phyloP scores from a whole-genome alignment of 176 grass and related monocot genomes.

The Puccinellia tenuiflora region DNA sequence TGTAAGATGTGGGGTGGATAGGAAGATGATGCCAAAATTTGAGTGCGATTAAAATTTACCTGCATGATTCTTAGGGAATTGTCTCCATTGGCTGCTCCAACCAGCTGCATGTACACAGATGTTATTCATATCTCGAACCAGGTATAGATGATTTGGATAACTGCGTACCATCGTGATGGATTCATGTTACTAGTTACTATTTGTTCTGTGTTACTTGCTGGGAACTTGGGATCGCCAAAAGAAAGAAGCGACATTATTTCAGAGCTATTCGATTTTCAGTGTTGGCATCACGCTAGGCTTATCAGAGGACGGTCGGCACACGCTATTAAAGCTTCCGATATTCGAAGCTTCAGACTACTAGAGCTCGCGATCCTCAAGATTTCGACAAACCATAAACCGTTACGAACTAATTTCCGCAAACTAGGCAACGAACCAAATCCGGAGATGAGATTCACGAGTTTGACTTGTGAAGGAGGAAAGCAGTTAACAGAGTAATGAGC shows the following conservation, averaged over 20 bases:
- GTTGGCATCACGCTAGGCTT: background rate
- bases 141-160: background rate
- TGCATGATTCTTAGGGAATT: slow-evolving; percentile 30
- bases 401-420: background rate
- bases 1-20: background rate
- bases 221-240: background rate
- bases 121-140: background rate
- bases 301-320: background rate
- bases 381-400: background rate
- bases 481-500: background rate
- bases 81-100: background rate
- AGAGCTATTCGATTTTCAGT: background rate
- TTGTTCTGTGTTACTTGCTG: background rate
- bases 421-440: background rate
- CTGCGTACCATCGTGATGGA: background rate
- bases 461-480: background rate
- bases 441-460: background rate
- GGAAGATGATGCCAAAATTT: background rate
- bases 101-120: slow-evolving; percentile 18
- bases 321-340: background rate
- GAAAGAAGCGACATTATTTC: background rate
- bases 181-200: background rate
- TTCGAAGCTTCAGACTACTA: background rate
- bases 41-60: background rate
- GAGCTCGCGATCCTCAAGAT: background rate